Conservation (phyloP, 805 yeast genomes). For the Nakazawaea siamensis region DNA sequence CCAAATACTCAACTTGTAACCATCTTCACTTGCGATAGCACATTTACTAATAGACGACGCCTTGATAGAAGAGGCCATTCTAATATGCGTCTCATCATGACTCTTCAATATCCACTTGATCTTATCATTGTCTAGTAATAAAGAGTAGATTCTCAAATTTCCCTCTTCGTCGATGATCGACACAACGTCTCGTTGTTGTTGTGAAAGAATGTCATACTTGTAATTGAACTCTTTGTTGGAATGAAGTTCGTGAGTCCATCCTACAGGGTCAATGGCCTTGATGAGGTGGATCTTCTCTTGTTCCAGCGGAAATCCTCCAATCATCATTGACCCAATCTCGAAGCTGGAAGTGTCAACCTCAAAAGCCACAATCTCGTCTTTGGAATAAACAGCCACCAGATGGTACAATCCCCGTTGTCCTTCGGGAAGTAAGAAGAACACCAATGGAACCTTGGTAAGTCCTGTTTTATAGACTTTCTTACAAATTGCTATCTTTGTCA, state of each 20-base stretch:
- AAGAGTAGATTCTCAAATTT: constrained; percentile 37
- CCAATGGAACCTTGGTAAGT: constrained; percentile 12
- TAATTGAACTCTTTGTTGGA: constrained; percentile 9
- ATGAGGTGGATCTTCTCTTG: constrained; percentile 32
- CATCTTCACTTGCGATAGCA: constrained; percentile 58
- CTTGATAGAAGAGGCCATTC: constrained; percentile 43
- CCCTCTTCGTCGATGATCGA: constrained; percentile 52
- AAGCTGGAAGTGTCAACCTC: constrained; percentile 17
- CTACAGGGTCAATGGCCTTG: constrained; percentile 63
- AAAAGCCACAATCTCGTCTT: constrained; percentile 33
- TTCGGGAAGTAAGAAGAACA: constrained; percentile 29
- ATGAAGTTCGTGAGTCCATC: constrained; percentile 26
- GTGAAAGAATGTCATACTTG: constrained; percentile 12
- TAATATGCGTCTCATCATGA: constrained; percentile 47
- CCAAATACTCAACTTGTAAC: constrained; percentile 63
- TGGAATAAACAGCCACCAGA: constrained; percentile 41
- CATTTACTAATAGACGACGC: constrained; percentile 74
- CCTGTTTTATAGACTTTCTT: neutral
- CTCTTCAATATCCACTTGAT: constrained; percentile 48
- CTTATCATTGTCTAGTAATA: constrained; percentile 18
- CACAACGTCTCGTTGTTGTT: constrained; percentile 36
- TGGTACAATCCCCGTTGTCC: constrained; percentile 24
- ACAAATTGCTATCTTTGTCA: constrained; percentile 17
- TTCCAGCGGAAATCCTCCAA: constrained; percentile 30
- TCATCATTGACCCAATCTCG: constrained; percentile 21